A percentile compares a stretch with the other conserved stretches of the same genome.
Evolutionary conservation across 1,284 basidiomycete species (phyloP).

Genomic region (Pulveroboletus sp.): DNA sequence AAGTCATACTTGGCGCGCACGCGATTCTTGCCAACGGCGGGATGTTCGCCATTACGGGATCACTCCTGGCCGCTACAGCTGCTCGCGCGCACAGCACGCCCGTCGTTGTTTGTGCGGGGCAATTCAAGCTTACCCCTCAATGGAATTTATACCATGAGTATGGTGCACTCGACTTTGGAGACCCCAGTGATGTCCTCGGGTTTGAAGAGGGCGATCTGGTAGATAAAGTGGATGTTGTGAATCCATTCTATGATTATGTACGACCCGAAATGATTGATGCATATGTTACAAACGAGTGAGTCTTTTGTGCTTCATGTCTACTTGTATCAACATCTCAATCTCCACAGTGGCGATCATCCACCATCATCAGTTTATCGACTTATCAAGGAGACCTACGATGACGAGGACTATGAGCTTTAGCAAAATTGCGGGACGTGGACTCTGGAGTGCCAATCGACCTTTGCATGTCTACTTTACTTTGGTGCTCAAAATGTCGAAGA

Average conservation of each 20-base stretch:
- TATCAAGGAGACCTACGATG: constrained; percentile 90
- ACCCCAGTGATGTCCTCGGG: constrained; percentile 82
- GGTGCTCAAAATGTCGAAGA: constrained; percentile 80
- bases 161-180: constrained; percentile 84
- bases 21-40: constrained; percentile 95
- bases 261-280: constrained; percentile 89
- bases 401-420: constrained; percentile 80
- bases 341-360: constrained; percentile 82
- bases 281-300: constrained; percentile 96
- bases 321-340: constrained; percentile 7
- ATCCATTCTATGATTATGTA: constrained; percentile 95
- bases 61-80: constrained; percentile 82
- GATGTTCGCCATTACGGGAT: constrained; percentile 86
- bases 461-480: constrained; percentile 34
- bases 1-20: constrained; percentile 92
- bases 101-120: constrained; percentile 91
- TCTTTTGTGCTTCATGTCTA: constrained; percentile 25
- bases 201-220: constrained; percentile 76
- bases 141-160: constrained; percentile 93
- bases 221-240: constrained; percentile 86
- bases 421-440: neutral
- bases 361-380: constrained; percentile 89
- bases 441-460: constrained; percentile 1
- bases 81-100: constrained; percentile 93
- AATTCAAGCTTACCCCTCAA: constrained; percentile 93